Evolutionary conservation across 179 eudicot species (phyloP).

Genomic region (Carnegiea gigantea): DNA sequence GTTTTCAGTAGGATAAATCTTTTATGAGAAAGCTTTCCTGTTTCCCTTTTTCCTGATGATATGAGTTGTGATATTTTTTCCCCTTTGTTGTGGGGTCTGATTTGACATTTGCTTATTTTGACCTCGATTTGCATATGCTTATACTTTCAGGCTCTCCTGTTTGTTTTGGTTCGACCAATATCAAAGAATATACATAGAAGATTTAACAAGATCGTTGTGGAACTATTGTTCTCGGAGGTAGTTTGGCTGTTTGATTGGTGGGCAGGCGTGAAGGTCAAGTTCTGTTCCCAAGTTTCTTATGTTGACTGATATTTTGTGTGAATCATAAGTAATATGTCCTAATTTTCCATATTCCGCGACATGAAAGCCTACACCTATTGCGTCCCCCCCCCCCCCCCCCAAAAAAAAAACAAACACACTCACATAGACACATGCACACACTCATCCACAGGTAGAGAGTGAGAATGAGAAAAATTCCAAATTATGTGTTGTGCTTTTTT

Average conservation of each 20-base stretch:
- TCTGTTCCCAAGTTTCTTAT: neutral
- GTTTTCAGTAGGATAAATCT: neutral
- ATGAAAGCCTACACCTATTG: neutral
- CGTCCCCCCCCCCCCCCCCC: neutral
- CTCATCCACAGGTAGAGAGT: neutral
- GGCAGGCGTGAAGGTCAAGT: slow-evolving; percentile 72
- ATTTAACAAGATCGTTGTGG: slow-evolving; percentile 66
- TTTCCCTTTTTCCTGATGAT: neutral
- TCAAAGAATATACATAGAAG: slow-evolving; percentile 68
- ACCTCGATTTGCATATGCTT: neutral
- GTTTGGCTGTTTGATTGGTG: slow-evolving; percentile 94
- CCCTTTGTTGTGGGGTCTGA: neutral
- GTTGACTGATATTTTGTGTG: slow-evolving; percentile 1
- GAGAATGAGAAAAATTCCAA: neutral
- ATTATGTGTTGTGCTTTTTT: neutral
- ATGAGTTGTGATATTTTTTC: neutral
- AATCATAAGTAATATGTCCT: neutral
- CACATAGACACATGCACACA: neutral
- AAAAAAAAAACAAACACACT: neutral
- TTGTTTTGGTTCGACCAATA: slow-evolving; percentile 53
- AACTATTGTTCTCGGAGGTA: slow-evolving; percentile 72
- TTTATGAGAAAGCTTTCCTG: neutral
- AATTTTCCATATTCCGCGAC: neutral
- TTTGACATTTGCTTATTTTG: neutral
- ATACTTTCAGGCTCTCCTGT: slow-evolving; percentile 50